Percentiles rank a stretch among this genome's conserved stretches.
phyloP scores from a whole-genome alignment of 352 stramenopile genomes.

The Aphanomyces invadans region DNA sequence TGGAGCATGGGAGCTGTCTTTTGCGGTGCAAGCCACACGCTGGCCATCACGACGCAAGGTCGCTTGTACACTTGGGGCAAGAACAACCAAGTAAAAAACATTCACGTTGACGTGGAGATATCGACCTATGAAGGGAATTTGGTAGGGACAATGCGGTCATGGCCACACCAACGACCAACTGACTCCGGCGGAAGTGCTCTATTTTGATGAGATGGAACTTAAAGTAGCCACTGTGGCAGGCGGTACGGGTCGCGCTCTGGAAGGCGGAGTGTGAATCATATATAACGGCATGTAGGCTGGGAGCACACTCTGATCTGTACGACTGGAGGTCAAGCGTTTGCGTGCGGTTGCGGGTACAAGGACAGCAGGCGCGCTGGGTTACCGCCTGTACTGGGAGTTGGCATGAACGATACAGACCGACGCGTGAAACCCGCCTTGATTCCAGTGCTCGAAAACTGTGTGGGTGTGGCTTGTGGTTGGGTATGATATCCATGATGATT shows the following conservation, averaged over 20 bases:
- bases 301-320: constrained; percentile 75
- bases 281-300: constrained; percentile 32
- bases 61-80: constrained; percentile 64
- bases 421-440: constrained; percentile 50
- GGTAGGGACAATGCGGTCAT: constrained; percentile 59
- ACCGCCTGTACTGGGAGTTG: constrained; percentile 68
- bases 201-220: constrained; percentile 50
- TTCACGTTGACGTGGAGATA: too few species aligned
- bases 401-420: constrained; percentile 47
- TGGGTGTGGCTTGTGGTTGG: constrained; percentile 64
- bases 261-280: neutral
- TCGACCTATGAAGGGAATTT: too few species aligned
- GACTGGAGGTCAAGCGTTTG: constrained; percentile 55
- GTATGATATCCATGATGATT: neutral
- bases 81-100: constrained; percentile 52
- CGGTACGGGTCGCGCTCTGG: constrained; percentile 11
- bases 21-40: constrained; percentile 68
- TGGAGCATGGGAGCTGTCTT: constrained; percentile 39
- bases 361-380: constrained; percentile 70
- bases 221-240: constrained; percentile 45
- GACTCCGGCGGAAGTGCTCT: constrained; percentile 42
- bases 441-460: constrained; percentile 43
- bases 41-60: constrained; percentile 53
- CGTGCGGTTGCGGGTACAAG: constrained; percentile 75
- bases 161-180: constrained; percentile 69